These are phyloP conservation scores for Aspergillus fructus DNA, from an alignment of 2,329 filamentous ascomycete species.

Conservation along the genomic window DNA sequence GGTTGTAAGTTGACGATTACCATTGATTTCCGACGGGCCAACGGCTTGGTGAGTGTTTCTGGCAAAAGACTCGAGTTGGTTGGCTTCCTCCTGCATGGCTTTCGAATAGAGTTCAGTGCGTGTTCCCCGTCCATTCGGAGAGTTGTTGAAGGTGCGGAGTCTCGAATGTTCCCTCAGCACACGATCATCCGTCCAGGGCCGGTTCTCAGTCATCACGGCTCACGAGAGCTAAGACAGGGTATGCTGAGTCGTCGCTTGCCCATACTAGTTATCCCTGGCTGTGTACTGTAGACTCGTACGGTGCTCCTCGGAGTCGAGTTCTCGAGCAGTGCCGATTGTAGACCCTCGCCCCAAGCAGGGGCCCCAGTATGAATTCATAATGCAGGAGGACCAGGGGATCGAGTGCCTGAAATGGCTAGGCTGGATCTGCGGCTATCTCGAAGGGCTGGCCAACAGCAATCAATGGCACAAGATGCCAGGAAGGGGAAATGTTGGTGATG, in stretches of 20 bases:
- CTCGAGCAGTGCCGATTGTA: too few relatives aligned
- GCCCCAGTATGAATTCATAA: background rate
- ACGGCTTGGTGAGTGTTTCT: background rate
- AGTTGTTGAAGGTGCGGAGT: background rate
- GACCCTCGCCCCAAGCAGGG: too few relatives aligned
- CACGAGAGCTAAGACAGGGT: too few relatives aligned
- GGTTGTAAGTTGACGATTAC: background rate
- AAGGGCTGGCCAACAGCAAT: background rate
- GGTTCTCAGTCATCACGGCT: background rate
- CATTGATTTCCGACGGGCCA: background rate
- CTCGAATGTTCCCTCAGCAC: background rate
- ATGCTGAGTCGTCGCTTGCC: too few relatives aligned
- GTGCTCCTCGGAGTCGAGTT: too few relatives aligned
- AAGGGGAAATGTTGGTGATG: background rate
- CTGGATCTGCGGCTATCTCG: background rate
- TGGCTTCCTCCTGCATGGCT: background rate
- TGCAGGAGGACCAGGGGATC: background rate
- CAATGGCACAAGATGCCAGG: background rate
- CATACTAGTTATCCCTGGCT: too few relatives aligned
- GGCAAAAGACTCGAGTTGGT: background rate
- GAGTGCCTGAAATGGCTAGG: background rate
- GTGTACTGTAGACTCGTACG: too few relatives aligned
- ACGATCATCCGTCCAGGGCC: background rate
- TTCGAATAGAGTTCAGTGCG: background rate
- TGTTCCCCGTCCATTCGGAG: background rate